Conservation (phyloP, 805 yeast species). For the Kodamaea kaohsiungensis region DNA sequence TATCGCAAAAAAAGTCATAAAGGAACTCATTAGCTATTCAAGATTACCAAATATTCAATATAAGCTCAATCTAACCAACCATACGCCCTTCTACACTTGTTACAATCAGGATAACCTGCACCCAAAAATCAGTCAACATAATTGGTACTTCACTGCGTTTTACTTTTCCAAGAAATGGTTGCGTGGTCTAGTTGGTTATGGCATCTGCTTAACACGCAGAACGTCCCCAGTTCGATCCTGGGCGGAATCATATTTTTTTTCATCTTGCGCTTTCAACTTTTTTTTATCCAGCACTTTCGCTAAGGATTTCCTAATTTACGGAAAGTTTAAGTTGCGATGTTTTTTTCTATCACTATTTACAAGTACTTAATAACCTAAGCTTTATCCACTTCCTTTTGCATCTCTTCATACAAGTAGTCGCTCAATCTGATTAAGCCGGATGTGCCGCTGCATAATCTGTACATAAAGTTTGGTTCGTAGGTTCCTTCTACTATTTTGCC, state of each 20-base stretch:
- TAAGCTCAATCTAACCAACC: too few species aligned
- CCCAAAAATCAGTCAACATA: neutral
- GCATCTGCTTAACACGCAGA: slow-evolving; percentile 99
- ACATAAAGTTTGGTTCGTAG: slow-evolving; percentile 61
- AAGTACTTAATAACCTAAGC: neutral
- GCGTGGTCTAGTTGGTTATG: slow-evolving; percentile 99
- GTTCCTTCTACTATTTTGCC: slow-evolving; percentile 57
- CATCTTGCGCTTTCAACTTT: neutral
- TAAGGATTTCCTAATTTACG: neutral
- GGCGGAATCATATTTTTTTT: slow-evolving; percentile 75
- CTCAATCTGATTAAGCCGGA: slow-evolving; percentile 55
- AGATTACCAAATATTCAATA: too few species aligned
- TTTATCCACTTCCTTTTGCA: slow-evolving; percentile 23
- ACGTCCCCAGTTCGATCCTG: slow-evolving; percentile 99
- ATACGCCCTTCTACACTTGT: too few species aligned
- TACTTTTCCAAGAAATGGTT: slow-evolving; percentile 62
- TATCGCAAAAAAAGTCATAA: too few species aligned
- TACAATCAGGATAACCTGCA: too few species aligned
- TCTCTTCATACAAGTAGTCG: slow-evolving; percentile 45
- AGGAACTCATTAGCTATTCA: too few species aligned
- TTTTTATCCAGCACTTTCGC: neutral
- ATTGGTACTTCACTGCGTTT: too few species aligned
- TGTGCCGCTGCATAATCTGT: slow-evolving; percentile 47
- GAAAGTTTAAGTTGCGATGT: too few species aligned
- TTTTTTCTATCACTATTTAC: neutral